Percentiles rank a stretch among this genome's conserved stretches.
Evolutionary conservation across 1,139 yeast species (phyloP).

Genomic region (Zygoascus sp.): DNA sequence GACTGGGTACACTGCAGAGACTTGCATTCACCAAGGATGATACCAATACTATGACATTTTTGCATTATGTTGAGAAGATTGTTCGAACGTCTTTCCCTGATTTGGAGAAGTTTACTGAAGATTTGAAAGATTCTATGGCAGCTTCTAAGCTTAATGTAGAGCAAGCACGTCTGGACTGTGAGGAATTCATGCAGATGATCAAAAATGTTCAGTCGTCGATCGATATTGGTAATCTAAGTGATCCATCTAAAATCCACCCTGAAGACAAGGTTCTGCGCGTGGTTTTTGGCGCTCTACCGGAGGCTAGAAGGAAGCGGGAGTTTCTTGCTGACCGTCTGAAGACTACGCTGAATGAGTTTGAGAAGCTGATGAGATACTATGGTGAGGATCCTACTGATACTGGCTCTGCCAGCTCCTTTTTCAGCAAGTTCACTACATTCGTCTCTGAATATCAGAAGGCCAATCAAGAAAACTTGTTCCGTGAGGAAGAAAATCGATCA

Average conservation of each 20-base stretch:
- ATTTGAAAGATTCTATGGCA: conserved; percentile 56
- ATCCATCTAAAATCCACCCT: conserved; percentile 65
- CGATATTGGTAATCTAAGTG: conserved; percentile 70
- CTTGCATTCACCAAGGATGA: conserved; percentile 83
- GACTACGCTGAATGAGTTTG: conserved; percentile 51
- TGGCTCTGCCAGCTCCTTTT: conserved; percentile 61
- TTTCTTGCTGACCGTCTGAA: conserved; percentile 54
- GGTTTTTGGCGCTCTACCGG: conserved; percentile 50
- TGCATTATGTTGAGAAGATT: conserved; percentile 82
- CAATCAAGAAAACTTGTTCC: conserved; percentile 65
- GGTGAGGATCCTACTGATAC: conserved; percentile 73
- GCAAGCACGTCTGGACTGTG: conserved; percentile 67
- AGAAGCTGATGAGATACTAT: conserved; percentile 65
- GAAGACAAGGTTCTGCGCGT: conserved; percentile 58
- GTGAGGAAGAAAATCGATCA: conserved; percentile 74
- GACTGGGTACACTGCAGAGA: conserved; percentile 73
- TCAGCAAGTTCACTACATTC: conserved; percentile 69
- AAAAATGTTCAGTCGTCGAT: conserved; percentile 53
- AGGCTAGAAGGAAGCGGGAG: conserved; percentile 59
- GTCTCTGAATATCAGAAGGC: conserved; percentile 71
- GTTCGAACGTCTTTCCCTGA: conserved; percentile 77
- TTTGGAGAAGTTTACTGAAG: conserved; percentile 70
- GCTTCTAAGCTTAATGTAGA: conserved; percentile 71
- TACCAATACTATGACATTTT: conserved; percentile 69
- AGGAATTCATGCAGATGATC: conserved; percentile 54